Conservation (phyloP, 345 rosid species). For the Populus nigra region DNA sequence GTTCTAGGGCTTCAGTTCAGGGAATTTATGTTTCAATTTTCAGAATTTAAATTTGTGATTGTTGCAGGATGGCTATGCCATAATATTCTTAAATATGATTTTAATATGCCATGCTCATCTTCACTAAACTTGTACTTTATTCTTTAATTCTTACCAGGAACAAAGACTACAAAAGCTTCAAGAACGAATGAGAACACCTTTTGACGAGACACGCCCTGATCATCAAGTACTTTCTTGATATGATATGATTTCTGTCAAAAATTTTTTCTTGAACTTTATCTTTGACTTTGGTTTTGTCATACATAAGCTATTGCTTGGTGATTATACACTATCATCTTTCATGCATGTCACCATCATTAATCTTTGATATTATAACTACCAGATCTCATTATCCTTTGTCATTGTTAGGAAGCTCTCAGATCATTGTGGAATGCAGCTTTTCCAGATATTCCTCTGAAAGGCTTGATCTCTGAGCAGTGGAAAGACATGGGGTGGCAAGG, state of each 20-base stretch:
- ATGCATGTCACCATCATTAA: not conserved
- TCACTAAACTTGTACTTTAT: not conserved
- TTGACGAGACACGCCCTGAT: conserved; percentile 77
- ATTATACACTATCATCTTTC: not conserved
- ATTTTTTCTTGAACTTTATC: not conserved
- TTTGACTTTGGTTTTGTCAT: not conserved
- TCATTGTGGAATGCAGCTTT: conserved; percentile 74
- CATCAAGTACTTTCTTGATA: conserved; percentile 61
- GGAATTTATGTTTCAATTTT: not conserved
- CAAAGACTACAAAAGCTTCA: conserved; percentile 74
- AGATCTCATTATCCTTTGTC: conserved; percentile 6
- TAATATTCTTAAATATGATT: not conserved
- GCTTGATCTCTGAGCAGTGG: conserved; percentile 92
- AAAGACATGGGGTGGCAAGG: conserved; percentile 99
- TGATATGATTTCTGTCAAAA: not conserved
- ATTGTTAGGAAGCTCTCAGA: conserved; percentile 73
- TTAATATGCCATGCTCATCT: not conserved
- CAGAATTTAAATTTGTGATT: not conserved
- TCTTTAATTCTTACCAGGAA: conserved; percentile 45
- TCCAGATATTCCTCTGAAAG: conserved; percentile 60
- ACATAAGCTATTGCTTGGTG: not conserved
- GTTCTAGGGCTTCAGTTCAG: not conserved
- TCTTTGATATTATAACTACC: conserved; percentile 2
- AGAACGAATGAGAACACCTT: conserved; percentile 67
- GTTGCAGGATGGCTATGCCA: not conserved